Evolutionary conservation across 495 filamentous ascomycete species (phyloP).

Genomic region (Achaetomiella virescens): DNA sequence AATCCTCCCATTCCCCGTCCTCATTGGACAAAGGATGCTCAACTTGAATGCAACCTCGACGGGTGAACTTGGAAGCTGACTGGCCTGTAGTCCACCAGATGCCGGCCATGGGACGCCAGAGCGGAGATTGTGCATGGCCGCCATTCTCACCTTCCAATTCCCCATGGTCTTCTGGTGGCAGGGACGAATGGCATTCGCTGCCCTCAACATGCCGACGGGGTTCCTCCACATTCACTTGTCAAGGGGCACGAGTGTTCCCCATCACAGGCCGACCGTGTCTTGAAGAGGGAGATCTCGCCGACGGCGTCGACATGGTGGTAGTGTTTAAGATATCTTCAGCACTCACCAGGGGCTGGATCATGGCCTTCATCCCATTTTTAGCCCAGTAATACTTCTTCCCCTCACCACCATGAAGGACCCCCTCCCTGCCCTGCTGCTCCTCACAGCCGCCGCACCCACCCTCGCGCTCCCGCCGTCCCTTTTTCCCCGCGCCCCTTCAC

Average conservation of each 20-base stretch:
- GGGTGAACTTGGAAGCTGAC: not conserved
- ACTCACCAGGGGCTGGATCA: no score
- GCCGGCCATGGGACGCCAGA: not conserved
- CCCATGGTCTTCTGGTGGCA: not conserved
- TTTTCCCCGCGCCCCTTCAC: constrained; percentile 9
- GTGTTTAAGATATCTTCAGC: no score
- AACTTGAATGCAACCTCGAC: constrained; percentile 1
- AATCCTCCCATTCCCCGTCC: not conserved
- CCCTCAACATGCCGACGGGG: not conserved
- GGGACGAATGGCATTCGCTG: constrained; percentile 1
- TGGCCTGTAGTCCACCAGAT: not conserved
- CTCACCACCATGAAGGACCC: not conserved
- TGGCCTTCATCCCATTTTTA: no score
- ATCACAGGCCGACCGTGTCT: no score
- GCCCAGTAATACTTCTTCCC: no score
- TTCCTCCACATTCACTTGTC: no score
- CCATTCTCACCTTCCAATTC: constrained; percentile 4
- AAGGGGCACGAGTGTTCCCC: no score
- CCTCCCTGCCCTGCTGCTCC: constrained; percentile 2
- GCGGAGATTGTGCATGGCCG: constrained; percentile 10
- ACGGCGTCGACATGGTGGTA: no score
- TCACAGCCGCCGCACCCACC: not conserved
- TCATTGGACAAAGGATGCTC: not conserved
- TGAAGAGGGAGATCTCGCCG: no score
- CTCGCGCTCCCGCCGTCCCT: not conserved